Conservation (phyloP, 768 basidiomycete genomes). For the Austroboletus eburneus region DNA sequence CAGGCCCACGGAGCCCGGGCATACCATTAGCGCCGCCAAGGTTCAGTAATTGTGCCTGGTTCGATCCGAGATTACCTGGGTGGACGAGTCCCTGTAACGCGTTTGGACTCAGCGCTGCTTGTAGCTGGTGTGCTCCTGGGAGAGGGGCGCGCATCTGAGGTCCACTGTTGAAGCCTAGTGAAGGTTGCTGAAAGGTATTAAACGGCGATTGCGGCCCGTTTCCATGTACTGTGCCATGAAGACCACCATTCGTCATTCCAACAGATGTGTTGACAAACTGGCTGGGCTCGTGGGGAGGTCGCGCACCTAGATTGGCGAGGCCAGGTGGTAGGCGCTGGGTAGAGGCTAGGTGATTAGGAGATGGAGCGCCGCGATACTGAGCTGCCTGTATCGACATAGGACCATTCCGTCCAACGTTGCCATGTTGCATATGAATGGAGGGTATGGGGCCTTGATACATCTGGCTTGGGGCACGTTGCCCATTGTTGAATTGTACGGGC, state of each 20-base stretch:
- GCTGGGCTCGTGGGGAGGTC: constrained; percentile 74
- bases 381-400: constrained; percentile 55
- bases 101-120: constrained; percentile 43
- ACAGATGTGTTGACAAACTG: constrained; percentile 48
- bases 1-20: constrained; percentile 42
- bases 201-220: constrained; percentile 48
- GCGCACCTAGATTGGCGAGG: constrained; percentile 75
- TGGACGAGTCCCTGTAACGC: constrained; percentile 52
- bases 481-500: constrained; percentile 51
- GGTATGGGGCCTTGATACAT: constrained; percentile 50
- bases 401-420: constrained; percentile 43
- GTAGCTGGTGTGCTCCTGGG: constrained; percentile 44
- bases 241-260: constrained; percentile 43
- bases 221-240: constrained; percentile 45
- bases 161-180: constrained; percentile 41
- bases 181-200: constrained; percentile 48
- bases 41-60: constrained; percentile 43
- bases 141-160: constrained; percentile 49
- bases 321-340: constrained; percentile 73
- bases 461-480: constrained; percentile 56
- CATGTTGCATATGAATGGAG: constrained; percentile 52
- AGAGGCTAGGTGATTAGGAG: constrained; percentile 50
- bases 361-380: constrained; percentile 68
- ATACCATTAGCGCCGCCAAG: constrained; percentile 43
- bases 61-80: constrained; percentile 49